phyloP scores from a whole-genome alignment of 176 grass and related monocot species.

The Avena sativa region DNA sequence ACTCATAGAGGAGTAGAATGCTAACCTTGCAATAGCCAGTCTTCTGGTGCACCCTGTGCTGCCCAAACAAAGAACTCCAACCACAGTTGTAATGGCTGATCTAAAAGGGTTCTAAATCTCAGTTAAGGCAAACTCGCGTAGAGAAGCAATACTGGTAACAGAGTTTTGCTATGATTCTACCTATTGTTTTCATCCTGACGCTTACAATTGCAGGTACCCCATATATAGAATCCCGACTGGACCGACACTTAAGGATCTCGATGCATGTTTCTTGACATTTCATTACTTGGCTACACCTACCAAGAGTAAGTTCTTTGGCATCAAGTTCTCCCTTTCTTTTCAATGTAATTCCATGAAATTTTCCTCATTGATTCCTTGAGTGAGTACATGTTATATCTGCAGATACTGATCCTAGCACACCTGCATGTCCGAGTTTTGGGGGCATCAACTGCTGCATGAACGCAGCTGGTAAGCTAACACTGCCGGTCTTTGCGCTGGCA shows the following conservation, averaged over 20 bases:
- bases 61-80: slow-evolving; percentile 10
- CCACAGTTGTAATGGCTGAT: neutral
- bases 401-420: slow-evolving; percentile 45
- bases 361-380: neutral
- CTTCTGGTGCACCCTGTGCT: neutral
- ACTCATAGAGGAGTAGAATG: neutral
- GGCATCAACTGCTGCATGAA: slow-evolving; percentile 44
- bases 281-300: slow-evolving; percentile 68
- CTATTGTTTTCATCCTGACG: slow-evolving; percentile 39
- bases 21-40: too few relatives aligned
- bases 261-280: slow-evolving; percentile 95
- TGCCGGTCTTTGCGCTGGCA: slow-evolving; percentile 71
- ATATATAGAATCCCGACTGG: slow-evolving; percentile 96
- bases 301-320: slow-evolving; percentile 47
- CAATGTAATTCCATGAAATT: neutral
- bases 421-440: slow-evolving; percentile 30
- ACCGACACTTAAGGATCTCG: slow-evolving; percentile 88
- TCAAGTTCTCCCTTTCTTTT: slow-evolving; percentile 12
- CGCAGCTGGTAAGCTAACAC: slow-evolving; percentile 48
- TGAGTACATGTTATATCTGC: slow-evolving; percentile 7
- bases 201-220: slow-evolving; percentile 83
- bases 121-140: neutral
- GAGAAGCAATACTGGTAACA: slow-evolving; percentile 27
- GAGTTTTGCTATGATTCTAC: slow-evolving; percentile 23
- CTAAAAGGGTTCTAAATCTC: slow-evolving; percentile 34